Percentiles rank a stretch among this genome's conserved stretches.
phyloP scores from a whole-genome alignment of 345 rosid genomes.

The Nephelium lappaceum region DNA sequence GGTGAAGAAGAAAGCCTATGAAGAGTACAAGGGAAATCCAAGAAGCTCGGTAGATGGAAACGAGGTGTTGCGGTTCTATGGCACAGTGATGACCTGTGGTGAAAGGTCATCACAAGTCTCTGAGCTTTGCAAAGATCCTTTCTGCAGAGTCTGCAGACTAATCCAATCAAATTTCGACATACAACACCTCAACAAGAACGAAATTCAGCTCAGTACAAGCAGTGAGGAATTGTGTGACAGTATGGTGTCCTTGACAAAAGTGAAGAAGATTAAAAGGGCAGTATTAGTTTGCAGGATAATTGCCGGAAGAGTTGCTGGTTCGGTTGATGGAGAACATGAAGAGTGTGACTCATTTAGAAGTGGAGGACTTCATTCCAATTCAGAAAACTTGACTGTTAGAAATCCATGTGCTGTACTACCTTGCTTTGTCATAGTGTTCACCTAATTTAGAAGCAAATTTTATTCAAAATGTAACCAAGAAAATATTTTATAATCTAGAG shows the following conservation, averaged over 20 bases:
- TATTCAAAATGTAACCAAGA: too few relatives aligned
- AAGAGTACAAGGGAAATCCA: conserved; percentile 36
- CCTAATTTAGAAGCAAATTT: conserved; percentile 16
- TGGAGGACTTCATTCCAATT: conserved; percentile 11
- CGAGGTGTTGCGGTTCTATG: conserved; percentile 49
- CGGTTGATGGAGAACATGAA: conserved; percentile 22
- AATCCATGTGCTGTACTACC: conserved; percentile 48
- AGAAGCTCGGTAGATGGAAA: conserved; percentile 55
- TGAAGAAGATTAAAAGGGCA: conserved; percentile 39
- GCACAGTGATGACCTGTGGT: conserved; percentile 51
- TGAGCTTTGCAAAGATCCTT: conserved; percentile 39
- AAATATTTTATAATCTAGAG: too few relatives aligned
- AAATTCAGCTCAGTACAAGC: conserved; percentile 36
- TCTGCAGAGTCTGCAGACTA: conserved; percentile 46
- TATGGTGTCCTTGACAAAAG: conserved; percentile 13
- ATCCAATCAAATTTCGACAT: conserved; percentile 37
- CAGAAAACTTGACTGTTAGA: conserved; percentile 32
- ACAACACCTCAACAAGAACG: conserved; percentile 23
- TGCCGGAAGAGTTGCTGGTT: conserved; percentile 32
- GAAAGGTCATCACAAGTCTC: conserved; percentile 25
- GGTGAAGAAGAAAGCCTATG: conserved; percentile 38
- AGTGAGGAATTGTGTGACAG: conserved; percentile 40
- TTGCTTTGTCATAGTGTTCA: conserved; percentile 50
- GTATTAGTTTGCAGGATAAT: conserved; percentile 43
- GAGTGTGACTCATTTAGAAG: conserved; percentile 22